phyloP scores from a whole-genome alignment of 768 basidiomycete genomes.

The Auriscalpium vulgare region DNA sequence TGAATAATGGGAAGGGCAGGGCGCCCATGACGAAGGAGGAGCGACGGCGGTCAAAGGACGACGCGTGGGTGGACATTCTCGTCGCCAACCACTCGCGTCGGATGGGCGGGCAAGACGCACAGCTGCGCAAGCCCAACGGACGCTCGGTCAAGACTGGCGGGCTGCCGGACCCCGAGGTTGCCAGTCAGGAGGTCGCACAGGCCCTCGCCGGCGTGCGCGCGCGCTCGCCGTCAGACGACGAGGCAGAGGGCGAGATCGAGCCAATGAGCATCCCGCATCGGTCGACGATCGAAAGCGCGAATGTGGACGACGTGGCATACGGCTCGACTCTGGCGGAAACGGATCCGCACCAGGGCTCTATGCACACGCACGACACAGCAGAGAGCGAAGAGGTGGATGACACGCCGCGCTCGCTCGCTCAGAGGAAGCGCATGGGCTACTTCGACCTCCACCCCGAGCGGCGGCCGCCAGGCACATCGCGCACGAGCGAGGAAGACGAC shows the following conservation, averaged over 20 bases:
- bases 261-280: constrained; percentile 13
- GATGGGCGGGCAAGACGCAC: constrained; percentile 49
- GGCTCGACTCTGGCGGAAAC: constrained; percentile 5
- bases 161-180: constrained; percentile 59
- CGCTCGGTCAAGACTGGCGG: constrained; percentile 25
- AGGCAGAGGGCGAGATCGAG: constrained; percentile 19
- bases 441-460: constrained; percentile 78
- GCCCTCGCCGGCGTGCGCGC: constrained; percentile 52
- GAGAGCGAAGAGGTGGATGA: not conserved
- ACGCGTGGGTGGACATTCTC: constrained; percentile 85
- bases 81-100: constrained; percentile 51
- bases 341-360: not conserved
- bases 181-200: constrained; percentile 64
- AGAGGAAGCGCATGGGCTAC: constrained; percentile 46
- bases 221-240: constrained; percentile 34
- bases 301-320: not conserved
- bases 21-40: constrained; percentile 30
- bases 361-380: constrained; percentile 15
- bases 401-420: constrained; percentile 1
- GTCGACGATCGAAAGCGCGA: constrained; percentile 2
- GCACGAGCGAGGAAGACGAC: constrained; percentile 19
- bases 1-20: constrained; percentile 6
- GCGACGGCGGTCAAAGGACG: constrained; percentile 43
- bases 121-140: constrained; percentile 20
- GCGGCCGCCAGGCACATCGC: constrained; percentile 26